Evolutionary conservation across 306 rosid species (phyloP).

Genomic region (Hippophae gyantsensis): DNA sequence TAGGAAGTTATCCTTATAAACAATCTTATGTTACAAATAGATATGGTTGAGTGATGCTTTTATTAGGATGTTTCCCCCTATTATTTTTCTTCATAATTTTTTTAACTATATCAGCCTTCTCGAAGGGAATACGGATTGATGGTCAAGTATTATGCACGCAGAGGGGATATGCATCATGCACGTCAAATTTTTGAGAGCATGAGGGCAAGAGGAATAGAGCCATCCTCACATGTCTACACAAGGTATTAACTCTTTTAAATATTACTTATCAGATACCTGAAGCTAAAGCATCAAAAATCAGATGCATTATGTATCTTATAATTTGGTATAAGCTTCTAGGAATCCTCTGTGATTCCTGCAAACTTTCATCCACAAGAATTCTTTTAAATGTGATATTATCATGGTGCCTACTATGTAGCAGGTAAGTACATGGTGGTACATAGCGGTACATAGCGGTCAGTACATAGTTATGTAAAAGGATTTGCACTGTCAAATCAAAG

Average conservation of each 20-base stretch:
- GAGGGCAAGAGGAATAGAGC: constrained; percentile 96
- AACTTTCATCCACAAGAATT: too few relatives aligned
- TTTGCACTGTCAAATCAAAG: too few relatives aligned
- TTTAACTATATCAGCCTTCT: constrained; percentile 54
- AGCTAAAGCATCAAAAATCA: too few relatives aligned
- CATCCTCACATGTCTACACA: constrained; percentile 78
- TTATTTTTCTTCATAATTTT: constrained; percentile 10
- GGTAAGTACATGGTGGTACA: too few relatives aligned
- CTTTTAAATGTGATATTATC: too few relatives aligned
- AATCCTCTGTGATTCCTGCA: too few relatives aligned
- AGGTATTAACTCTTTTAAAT: constrained; percentile 38
- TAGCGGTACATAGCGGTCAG: too few relatives aligned
- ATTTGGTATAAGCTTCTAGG: too few relatives aligned
- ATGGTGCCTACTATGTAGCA: too few relatives aligned
- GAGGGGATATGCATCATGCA: constrained; percentile 93
- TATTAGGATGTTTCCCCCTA: constrained; percentile 1
- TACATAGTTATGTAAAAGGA: too few relatives aligned
- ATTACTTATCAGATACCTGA: neutral
- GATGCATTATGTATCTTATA: too few relatives aligned
- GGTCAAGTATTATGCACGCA: constrained; percentile 84
- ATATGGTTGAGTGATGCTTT: neutral
- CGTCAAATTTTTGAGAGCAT: constrained; percentile 89
- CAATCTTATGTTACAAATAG: neutral
- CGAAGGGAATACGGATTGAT: constrained; percentile 88
- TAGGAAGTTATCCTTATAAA: neutral